These are phyloP conservation scores for Alternaria sp. DNA, from an alignment of 2,329 filamentous ascomycete species.

Conservation along the genomic window DNA sequence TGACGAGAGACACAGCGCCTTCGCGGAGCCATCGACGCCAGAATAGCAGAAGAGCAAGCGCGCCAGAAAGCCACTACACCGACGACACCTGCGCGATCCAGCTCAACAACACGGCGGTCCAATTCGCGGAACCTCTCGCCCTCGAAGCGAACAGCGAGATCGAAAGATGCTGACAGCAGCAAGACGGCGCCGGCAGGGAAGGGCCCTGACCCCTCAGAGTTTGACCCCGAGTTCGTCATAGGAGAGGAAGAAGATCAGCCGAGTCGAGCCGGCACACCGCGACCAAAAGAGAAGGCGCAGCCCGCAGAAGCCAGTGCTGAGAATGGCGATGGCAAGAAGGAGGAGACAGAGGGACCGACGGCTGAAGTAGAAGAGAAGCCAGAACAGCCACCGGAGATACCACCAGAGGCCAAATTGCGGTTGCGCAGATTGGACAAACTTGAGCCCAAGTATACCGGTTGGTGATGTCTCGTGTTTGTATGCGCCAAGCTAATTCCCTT, in stretches of 20 bases:
- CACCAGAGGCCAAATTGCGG: conserved; percentile 76
- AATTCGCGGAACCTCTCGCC: conserved; percentile 54
- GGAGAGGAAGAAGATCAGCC: conserved; percentile 78
- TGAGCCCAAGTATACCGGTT: conserved; percentile 85
- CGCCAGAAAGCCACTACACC: conserved; percentile 66
- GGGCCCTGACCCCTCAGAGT: conserved; percentile 83
- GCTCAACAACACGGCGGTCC: conserved; percentile 56
- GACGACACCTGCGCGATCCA: conserved; percentile 56
- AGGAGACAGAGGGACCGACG: conserved; percentile 41
- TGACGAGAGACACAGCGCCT: conserved; percentile 66
- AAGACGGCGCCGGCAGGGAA: conserved; percentile 58
- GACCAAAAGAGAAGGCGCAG: conserved; percentile 54
- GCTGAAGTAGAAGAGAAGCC: conserved; percentile 41
- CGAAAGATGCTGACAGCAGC: conserved; percentile 44
- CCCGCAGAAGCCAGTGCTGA: conserved; percentile 28
- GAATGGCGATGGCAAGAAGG: conserved; percentile 43
- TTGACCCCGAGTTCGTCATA: conserved; percentile 85
- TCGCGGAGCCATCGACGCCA: conserved; percentile 83
- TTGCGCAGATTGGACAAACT: conserved; percentile 89
- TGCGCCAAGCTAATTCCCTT: conserved; percentile 22
- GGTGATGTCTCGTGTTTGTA: conserved; percentile 7
- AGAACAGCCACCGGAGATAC: conserved; percentile 63
- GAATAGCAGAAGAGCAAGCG: conserved; percentile 90
- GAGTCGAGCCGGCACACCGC: conserved; percentile 69
- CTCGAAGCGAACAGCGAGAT: conserved; percentile 42